A percentile compares a stretch with the other conserved stretches of the same genome.
These are phyloP conservation scores for Lepidium africanum DNA, from an alignment of 345 rosid species.

Conservation along the genomic window DNA sequence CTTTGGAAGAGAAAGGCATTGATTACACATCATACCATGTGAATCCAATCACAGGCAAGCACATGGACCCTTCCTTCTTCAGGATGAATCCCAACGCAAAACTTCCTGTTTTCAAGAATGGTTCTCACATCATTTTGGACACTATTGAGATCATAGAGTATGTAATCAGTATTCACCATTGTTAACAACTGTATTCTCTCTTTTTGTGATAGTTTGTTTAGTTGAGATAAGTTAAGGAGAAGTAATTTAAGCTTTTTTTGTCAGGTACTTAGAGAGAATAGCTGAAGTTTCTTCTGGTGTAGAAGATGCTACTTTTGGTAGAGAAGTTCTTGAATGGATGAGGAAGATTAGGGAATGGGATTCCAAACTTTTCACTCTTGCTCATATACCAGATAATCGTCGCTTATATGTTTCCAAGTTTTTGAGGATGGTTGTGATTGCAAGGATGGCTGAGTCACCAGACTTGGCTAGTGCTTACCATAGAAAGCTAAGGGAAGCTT, in stretches of 20 bases:
- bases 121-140: slow-evolving; percentile 59
- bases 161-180: slow-evolving; percentile 30
- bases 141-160: slow-evolving; percentile 80
- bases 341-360: slow-evolving; percentile 66
- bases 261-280: slow-evolving; percentile 71
- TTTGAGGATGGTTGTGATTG: slow-evolving; percentile 63
- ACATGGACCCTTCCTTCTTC: slow-evolving; percentile 78
- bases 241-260: not conserved
- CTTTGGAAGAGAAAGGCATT: slow-evolving; percentile 84
- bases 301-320: slow-evolving; percentile 35
- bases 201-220: not conserved
- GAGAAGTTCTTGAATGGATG: slow-evolving; percentile 68
- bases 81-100: slow-evolving; percentile 59
- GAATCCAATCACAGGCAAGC: slow-evolving; percentile 74
- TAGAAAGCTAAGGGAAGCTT: slow-evolving; percentile 59
- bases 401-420: slow-evolving; percentile 59
- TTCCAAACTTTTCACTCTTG: slow-evolving; percentile 65
- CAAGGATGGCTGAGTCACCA: slow-evolving; percentile 79
- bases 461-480: slow-evolving; percentile 86
- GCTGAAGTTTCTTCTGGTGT: slow-evolving; percentile 53
- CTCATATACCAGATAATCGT: slow-evolving; percentile 52
- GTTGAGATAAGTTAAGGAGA: not conserved
- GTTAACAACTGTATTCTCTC: not conserved
- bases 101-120: slow-evolving; percentile 83
- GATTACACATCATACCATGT: slow-evolving; percentile 90